Conservation (phyloP, 2,329 filamentous ascomycete species). For the Cladosporium phlei region DNA sequence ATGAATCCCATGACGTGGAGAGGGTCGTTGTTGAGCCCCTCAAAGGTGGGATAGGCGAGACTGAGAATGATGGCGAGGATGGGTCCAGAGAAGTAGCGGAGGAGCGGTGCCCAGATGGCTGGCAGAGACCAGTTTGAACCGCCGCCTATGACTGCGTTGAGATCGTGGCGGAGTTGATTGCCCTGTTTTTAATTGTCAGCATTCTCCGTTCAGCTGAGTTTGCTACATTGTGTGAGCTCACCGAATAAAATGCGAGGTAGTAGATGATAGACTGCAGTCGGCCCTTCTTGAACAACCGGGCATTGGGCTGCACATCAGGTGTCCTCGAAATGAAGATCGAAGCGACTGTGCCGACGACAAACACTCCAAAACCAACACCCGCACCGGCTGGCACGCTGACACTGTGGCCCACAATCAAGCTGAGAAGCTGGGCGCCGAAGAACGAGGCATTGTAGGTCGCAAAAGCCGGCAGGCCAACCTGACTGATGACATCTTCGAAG, state of each 20-base stretch:
- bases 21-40: constrained; percentile 37
- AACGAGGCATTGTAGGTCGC: constrained; percentile 48
- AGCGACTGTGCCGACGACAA: constrained; percentile 37
- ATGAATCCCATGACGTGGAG: constrained; percentile 44
- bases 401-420: constrained; percentile 48
- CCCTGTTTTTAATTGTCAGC: background rate
- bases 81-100: constrained; percentile 48
- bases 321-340: constrained; percentile 23
- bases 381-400: constrained; percentile 31
- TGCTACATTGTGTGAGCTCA: constrained; percentile 32
- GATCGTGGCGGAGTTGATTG: constrained; percentile 37
- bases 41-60: constrained; percentile 48
- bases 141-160: constrained; percentile 50
- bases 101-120: constrained; percentile 46
- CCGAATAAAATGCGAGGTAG: constrained; percentile 56
- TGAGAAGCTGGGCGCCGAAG: constrained; percentile 50
- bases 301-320: constrained; percentile 12
- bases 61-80: constrained; percentile 49
- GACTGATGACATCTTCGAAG: constrained; percentile 44
- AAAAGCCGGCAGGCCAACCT: constrained; percentile 44
- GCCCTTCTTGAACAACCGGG: constrained; percentile 6
- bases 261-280: constrained; percentile 38
- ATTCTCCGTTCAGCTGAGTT: background rate
- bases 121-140: constrained; percentile 56
- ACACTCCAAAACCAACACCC: constrained; percentile 46